A percentile compares a stretch with the other conserved stretches of the same genome.
phyloP scores from a whole-genome alignment of 805 yeast genomes.

The Grigorovia yakushimaensis region DNA sequence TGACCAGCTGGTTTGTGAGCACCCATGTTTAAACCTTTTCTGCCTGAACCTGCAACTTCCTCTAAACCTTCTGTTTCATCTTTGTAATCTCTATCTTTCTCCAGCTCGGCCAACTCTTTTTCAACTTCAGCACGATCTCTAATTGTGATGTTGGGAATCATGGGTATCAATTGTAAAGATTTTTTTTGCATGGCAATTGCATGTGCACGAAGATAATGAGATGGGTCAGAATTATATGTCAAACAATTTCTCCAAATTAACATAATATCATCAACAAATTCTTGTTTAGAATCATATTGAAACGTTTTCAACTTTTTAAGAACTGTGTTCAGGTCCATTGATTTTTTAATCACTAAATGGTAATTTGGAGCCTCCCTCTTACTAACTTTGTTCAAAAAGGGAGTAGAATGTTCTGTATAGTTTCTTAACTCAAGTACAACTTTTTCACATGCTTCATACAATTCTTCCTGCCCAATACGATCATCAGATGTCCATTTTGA shows the following conservation, averaged over 20 bases:
- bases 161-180: slow-evolving; percentile 61
- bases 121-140: slow-evolving; percentile 67
- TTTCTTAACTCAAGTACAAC: slow-evolving; percentile 84
- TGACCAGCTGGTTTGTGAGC: slow-evolving; percentile 24
- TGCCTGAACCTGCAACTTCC: slow-evolving; percentile 28
- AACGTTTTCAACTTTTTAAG: slow-evolving; percentile 77
- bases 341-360: slow-evolving; percentile 76
- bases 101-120: slow-evolving; percentile 43
- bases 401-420: slow-evolving; percentile 92
- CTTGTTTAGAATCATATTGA: slow-evolving; percentile 75
- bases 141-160: slow-evolving; percentile 82
- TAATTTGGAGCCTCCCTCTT: slow-evolving; percentile 98
- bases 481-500: slow-evolving; percentile 98
- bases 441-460: slow-evolving; percentile 94
- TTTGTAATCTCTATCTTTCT: slow-evolving; percentile 31
- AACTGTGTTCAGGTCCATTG: slow-evolving; percentile 95
- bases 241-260: slow-evolving; percentile 93
- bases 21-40: slow-evolving; percentile 30
- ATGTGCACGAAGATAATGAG: slow-evolving; percentile 80
- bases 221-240: slow-evolving; percentile 88
- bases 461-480: slow-evolving; percentile 91
- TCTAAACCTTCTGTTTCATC: slow-evolving; percentile 28
- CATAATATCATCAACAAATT: slow-evolving; percentile 92
- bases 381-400: slow-evolving; percentile 90
- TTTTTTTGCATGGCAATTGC: slow-evolving; percentile 95